Evolutionary conservation across 768 basidiomycete genomes (phyloP).

Genomic region (Lactifluus subvellereus): DNA sequence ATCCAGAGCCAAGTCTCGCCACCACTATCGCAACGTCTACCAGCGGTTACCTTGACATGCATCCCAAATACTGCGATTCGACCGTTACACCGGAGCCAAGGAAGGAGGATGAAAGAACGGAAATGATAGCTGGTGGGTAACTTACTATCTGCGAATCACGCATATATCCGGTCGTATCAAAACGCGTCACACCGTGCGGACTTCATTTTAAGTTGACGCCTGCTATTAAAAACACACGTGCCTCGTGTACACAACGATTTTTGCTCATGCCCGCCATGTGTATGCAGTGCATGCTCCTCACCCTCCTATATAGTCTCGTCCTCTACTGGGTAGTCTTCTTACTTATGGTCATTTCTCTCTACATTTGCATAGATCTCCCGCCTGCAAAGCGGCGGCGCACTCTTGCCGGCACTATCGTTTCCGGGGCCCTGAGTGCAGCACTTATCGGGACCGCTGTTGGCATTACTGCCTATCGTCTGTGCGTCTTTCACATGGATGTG

Average conservation of each 20-base stretch:
- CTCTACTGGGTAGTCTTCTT: constrained; percentile 22
- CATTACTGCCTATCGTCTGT: constrained; percentile 82
- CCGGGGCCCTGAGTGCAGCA: constrained; percentile 78
- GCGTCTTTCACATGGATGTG: constrained; percentile 32
- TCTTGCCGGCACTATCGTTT: constrained; percentile 76
- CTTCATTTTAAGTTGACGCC: neutral
- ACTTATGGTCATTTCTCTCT: constrained; percentile 29
- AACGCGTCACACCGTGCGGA: neutral
- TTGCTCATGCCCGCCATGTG: constrained; percentile 21
- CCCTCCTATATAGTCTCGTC: constrained; percentile 39
- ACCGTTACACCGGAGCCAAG: constrained; percentile 25
- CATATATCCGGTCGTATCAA: neutral
- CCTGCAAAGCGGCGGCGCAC: constrained; percentile 76
- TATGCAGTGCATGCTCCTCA: constrained; percentile 31
- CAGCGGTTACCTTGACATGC: constrained; percentile 64
- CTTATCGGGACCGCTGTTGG: constrained; percentile 85
- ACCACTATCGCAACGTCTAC: constrained; percentile 48
- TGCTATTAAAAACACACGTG: constrained; percentile 14
- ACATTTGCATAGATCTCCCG: constrained; percentile 53
- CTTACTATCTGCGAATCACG: neutral
- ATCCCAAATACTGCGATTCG: constrained; percentile 51
- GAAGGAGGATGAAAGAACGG: constrained; percentile 37
- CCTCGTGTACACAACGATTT: constrained; percentile 17
- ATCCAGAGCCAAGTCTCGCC: constrained; percentile 49
- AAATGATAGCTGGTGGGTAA: constrained; percentile 41